Base-by-base conservation (phyloP, 2,329 filamentous ascomycete genomes). In the Fusarium caatingaense region DNA sequence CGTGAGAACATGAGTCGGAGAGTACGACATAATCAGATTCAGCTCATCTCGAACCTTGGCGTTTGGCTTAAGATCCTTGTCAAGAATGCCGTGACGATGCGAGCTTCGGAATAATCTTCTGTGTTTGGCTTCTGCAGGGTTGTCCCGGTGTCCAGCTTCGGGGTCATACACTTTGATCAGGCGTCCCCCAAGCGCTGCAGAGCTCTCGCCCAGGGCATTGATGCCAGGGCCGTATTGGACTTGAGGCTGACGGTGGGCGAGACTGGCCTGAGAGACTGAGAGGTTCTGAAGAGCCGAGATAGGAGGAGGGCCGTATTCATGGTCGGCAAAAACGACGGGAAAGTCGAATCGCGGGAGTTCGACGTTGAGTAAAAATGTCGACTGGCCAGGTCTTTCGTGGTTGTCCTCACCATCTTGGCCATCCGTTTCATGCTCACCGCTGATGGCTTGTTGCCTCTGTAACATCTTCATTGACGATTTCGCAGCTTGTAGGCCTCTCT, bases 271-370 rank as follows among this genome's bases (percentile, higher is more conserved):
- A 8, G 89, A 89, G 15, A 76, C 72, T 4, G 81, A 79, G 18
- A 80, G 69, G 71, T 92, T 86, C 70, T 91, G 87, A 62, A 95
- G 84, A 15, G 91, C 88, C 2, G 94, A 96, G 42, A 97, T 87
- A 1, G 93, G 93, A 2, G 94, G 93, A 3, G 93, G 88, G 2
- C 92, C 89, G 76, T 99, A 99, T 77, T 98, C 94, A 75, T 96
- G 90, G 78, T 99, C 96, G 30, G 93, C 92, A 82, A 97, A 99
- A 27, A 99, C 93, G 44, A 99, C 89, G 0, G 96, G 93, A 73
- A 98, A 97, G 76, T 99, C 96, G 78, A 98, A 99, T 13, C 94
- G 90, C 15, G 94, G 94, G 49, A 99, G 89, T 76, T 99, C 96
- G 50, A 99, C 87, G 75, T 97, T 94, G 20, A 99, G 87, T 50